Evolutionary conservation across 2,329 filamentous ascomycete genomes (phyloP).

Genomic region (Epichloe festucae): DNA sequence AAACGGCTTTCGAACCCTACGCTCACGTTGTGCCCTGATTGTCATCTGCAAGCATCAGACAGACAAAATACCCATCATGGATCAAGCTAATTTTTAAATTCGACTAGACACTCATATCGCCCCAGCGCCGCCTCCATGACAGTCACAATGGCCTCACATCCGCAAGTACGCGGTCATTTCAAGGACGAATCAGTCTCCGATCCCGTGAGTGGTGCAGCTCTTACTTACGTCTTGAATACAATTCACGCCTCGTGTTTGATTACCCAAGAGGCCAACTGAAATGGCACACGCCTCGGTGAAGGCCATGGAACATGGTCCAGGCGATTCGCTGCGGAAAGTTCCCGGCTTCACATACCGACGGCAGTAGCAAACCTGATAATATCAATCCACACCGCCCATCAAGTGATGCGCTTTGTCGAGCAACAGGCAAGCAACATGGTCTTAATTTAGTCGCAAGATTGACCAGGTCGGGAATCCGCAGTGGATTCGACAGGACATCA

Average conservation of each 20-base stretch:
- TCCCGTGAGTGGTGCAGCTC: constrained; percentile 7
- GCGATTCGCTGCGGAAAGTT: background rate
- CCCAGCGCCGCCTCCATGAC: constrained; percentile 6
- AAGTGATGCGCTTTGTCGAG: constrained; percentile 2
- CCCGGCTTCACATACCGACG: background rate
- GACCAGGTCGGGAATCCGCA: constrained; percentile 9
- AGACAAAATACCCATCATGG: background rate
- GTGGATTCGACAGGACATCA: constrained; percentile 9
- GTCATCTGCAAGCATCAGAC: background rate
- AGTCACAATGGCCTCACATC: constrained; percentile 10
- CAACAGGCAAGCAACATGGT: background rate
- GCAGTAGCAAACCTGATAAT: background rate
- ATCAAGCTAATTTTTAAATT: background rate
- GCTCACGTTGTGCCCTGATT: background rate
- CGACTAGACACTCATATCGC: background rate
- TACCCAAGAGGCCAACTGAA: constrained; percentile 1
- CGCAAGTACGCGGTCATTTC: constrained; percentile 10
- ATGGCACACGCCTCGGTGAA: constrained; percentile 1
- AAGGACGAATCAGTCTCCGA: constrained; percentile 9
- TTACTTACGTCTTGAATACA: background rate
- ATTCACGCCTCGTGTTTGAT: background rate
- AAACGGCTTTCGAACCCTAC: no score
- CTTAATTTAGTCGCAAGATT: constrained; percentile 9
- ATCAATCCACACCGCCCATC: background rate
- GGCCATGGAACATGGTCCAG: background rate